These are phyloP conservation scores for Mycena olivaceomarginata DNA, from an alignment of 768 basidiomycete species.

Conservation along the genomic window DNA sequence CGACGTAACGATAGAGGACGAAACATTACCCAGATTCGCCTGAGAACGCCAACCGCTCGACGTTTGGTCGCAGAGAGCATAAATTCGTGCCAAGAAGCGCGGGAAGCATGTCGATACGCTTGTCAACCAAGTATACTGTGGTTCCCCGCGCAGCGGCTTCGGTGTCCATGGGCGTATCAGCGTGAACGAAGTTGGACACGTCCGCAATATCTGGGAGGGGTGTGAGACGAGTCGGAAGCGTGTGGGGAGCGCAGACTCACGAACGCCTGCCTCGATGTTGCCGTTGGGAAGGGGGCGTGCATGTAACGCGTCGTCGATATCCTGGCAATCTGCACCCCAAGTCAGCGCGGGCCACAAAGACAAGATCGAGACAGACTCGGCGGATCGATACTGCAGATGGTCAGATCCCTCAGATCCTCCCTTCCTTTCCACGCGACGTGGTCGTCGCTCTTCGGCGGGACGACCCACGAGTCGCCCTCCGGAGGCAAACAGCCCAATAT, in stretches of 20 bases:
- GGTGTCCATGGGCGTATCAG: constrained; percentile 96
- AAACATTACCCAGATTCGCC: constrained; percentile 91
- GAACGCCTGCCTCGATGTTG: constrained; percentile 97
- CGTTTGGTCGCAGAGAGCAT: constrained; percentile 93
- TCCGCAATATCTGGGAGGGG: constrained; percentile 91
- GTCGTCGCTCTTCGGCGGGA: constrained; percentile 82
- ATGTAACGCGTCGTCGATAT: constrained; percentile 98
- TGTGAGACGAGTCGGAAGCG: constrained; percentile 13
- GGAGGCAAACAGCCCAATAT: constrained; percentile 93
- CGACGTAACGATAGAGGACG: not conserved
- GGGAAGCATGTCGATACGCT: constrained; percentile 99
- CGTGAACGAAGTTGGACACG: constrained; percentile 95
- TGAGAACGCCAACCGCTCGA: constrained; percentile 96
- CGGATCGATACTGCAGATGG: constrained; percentile 98
- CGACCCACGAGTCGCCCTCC: constrained; percentile 95
- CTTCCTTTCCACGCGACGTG: constrained; percentile 85
- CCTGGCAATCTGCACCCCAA: constrained; percentile 84
- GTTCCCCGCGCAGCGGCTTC: constrained; percentile 98
- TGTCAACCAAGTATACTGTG: constrained; percentile 98
- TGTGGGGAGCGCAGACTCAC: constrained; percentile 71
- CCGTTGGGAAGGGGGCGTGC: constrained; percentile 92
- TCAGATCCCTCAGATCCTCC: constrained; percentile 89
- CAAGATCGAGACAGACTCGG: constrained; percentile 72
- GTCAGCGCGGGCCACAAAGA: not conserved
- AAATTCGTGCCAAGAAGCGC: constrained; percentile 95